Percentiles rank a stretch among this genome's conserved stretches.
phyloP scores from a whole-genome alignment of 345 rosid species.

The Limnanthes douglasii region DNA sequence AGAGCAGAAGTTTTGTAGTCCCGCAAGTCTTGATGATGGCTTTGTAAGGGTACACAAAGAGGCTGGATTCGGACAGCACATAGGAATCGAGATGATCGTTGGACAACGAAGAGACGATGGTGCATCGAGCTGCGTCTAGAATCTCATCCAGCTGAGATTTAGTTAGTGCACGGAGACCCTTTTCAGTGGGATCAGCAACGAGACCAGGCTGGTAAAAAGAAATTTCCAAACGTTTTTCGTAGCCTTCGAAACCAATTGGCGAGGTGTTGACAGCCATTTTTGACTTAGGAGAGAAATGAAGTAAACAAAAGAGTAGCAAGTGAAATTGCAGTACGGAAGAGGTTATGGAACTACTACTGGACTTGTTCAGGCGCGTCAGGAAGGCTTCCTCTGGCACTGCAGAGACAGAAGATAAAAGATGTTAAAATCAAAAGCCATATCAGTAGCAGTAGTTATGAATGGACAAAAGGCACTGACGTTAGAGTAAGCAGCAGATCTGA shows the following conservation, averaged over 20 bases:
- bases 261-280: conserved; percentile 47
- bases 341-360: conserved; percentile 4
- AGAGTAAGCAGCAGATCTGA: conserved; percentile 80
- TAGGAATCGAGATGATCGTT: conserved; percentile 66
- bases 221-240: conserved; percentile 81
- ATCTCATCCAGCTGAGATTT: conserved; percentile 63
- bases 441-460: not conserved
- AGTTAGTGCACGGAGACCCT: conserved; percentile 58
- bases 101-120: conserved; percentile 74
- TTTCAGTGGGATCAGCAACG: conserved; percentile 42
- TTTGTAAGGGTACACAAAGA: conserved; percentile 86
- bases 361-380: conserved; percentile 31
- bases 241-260: conserved; percentile 96
- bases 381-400: conserved; percentile 83
- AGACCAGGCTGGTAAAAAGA: conserved; percentile 58
- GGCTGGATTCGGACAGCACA: conserved; percentile 95
- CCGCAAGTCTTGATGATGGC: conserved; percentile 95
- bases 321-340: no score
- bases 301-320: conserved; percentile 6
- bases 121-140: conserved; percentile 75
- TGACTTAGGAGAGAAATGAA: conserved; percentile 9
- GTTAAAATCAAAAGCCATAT: not conserved
- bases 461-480: conserved; percentile 21
- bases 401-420: conserved; percentile 1
- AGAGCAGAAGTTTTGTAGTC: conserved; percentile 77